Evolutionary conservation across 2,329 filamentous ascomycete species (phyloP).

Genomic region (Alternaria brassicicola): DNA sequence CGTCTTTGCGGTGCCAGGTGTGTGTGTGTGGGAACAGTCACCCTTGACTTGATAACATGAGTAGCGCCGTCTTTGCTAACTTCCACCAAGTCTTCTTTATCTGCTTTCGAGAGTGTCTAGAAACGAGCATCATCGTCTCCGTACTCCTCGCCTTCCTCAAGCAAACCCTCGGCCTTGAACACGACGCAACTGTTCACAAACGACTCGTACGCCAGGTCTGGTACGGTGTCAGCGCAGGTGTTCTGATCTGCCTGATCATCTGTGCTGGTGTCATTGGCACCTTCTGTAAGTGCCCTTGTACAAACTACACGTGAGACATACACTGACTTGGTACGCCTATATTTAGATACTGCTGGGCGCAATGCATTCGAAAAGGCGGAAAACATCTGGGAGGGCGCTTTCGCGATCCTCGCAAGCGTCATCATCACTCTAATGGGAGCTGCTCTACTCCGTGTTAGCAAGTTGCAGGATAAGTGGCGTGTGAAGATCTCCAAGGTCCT

Average conservation of each 20-base stretch:
- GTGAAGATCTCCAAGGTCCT: slow-evolving; percentile 76
- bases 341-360: slow-evolving; percentile 66
- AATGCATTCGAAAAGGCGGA: slow-evolving; percentile 72
- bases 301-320: no score
- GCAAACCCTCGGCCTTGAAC: slow-evolving; percentile 72
- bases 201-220: slow-evolving; percentile 71
- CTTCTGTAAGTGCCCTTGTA: no score
- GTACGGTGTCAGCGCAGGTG: slow-evolving; percentile 67
- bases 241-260: slow-evolving; percentile 69
- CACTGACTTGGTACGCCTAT: no score
- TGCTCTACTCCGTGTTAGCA: slow-evolving; percentile 79
- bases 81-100: slow-evolving; percentile 75
- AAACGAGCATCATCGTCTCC: slow-evolving; percentile 83
- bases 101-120: slow-evolving; percentile 82
- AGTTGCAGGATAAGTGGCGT: slow-evolving; percentile 87
- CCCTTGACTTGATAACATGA: not conserved
- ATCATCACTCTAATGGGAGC: slow-evolving; percentile 85
- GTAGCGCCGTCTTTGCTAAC: not conserved
- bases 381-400: slow-evolving; percentile 80
- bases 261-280: slow-evolving; percentile 71
- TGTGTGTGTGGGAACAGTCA: slow-evolving; percentile 8
- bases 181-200: slow-evolving; percentile 69
- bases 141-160: slow-evolving; percentile 87
- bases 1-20: slow-evolving; percentile 74
- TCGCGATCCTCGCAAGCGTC: slow-evolving; percentile 73